Conservation (phyloP, 768 basidiomycete species). For the Botryobasidium botryosum region DNA sequence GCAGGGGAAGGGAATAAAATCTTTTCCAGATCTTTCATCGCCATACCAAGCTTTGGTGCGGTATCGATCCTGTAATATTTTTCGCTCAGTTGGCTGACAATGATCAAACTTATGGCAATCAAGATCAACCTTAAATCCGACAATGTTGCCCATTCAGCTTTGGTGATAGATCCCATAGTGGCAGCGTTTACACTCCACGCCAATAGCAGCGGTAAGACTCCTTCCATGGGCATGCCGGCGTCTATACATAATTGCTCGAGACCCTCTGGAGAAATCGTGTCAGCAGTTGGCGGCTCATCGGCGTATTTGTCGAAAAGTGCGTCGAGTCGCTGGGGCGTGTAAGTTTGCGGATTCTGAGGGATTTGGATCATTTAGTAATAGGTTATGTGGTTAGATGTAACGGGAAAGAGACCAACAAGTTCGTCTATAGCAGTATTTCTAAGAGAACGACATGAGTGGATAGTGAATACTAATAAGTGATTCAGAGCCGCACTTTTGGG, state of each 20-base stretch:
- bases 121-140: too few relatives aligned
- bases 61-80: slow-evolving; percentile 30
- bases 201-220: slow-evolving; percentile 50
- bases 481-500: too few relatives aligned
- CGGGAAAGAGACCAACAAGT: too few relatives aligned
- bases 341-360: slow-evolving; percentile 21
- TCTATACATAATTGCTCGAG: slow-evolving; percentile 55
- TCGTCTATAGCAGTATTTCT: too few relatives aligned
- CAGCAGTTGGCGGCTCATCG: slow-evolving; percentile 21
- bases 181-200: slow-evolving; percentile 56
- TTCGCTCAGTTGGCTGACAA: too few relatives aligned
- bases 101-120: too few relatives aligned
- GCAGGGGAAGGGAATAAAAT: slow-evolving; percentile 11
- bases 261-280: slow-evolving; percentile 49
- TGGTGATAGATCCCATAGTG: slow-evolving; percentile 57
- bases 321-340: slow-evolving; percentile 33
- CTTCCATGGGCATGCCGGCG: slow-evolving; percentile 55
- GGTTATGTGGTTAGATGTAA: too few relatives aligned
- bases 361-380: too few relatives aligned
- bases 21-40: slow-evolving; percentile 41
- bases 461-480: too few relatives aligned
- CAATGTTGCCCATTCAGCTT: slow-evolving; percentile 57
- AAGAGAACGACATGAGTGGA: too few relatives aligned
- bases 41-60: slow-evolving; percentile 30
- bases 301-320: slow-evolving; percentile 46